phyloP scores from a whole-genome alignment of 2,329 filamentous ascomycete species.

The Aureobasidium uvarum region DNA sequence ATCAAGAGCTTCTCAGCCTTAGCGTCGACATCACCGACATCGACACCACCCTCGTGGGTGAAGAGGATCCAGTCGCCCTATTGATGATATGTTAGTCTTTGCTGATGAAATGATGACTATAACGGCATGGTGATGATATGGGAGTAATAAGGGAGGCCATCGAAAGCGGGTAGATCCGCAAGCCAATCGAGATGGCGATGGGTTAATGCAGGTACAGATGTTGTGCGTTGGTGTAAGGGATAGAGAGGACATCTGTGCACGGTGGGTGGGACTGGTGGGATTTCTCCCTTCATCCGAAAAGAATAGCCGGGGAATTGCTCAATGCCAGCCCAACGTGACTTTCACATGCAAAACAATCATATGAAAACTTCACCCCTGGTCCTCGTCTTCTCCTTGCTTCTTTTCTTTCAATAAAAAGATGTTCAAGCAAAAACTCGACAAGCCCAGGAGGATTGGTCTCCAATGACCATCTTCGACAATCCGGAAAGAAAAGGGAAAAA shows the following conservation, averaged over 20 bases:
- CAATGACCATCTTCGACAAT: not conserved
- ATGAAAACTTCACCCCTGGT: slow-evolving; percentile 18
- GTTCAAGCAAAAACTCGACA: slow-evolving; percentile 21
- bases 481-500: slow-evolving; percentile 12
- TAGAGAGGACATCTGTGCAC: slow-evolving; percentile 24
- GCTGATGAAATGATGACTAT: not conserved
- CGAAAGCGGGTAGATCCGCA: slow-evolving; percentile 28
- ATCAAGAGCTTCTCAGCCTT: slow-evolving; percentile 99
- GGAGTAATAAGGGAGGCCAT: slow-evolving; percentile 20
- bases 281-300: slow-evolving; percentile 29
- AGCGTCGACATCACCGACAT: slow-evolving; percentile 97
- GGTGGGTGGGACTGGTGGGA: slow-evolving; percentile 26
- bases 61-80: slow-evolving; percentile 99
- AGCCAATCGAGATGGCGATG: not conserved
- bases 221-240: slow-evolving; percentile 30
- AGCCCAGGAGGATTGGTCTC: not conserved
- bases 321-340: slow-evolving; percentile 22
- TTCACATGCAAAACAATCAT: slow-evolving; percentile 25
- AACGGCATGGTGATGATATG: not conserved
- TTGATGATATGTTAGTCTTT: slow-evolving; percentile 24
- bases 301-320: slow-evolving; percentile 28
- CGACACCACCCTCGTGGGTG: slow-evolving; percentile 98
- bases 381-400: slow-evolving; percentile 15
- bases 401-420: slow-evolving; percentile 23
- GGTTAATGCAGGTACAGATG: slow-evolving; percentile 27